Percentiles rank a stretch among this genome's conserved stretches.
Evolutionary conservation across 2,329 filamentous ascomycete species (phyloP).

Genomic region (Zasmidium cellare): DNA sequence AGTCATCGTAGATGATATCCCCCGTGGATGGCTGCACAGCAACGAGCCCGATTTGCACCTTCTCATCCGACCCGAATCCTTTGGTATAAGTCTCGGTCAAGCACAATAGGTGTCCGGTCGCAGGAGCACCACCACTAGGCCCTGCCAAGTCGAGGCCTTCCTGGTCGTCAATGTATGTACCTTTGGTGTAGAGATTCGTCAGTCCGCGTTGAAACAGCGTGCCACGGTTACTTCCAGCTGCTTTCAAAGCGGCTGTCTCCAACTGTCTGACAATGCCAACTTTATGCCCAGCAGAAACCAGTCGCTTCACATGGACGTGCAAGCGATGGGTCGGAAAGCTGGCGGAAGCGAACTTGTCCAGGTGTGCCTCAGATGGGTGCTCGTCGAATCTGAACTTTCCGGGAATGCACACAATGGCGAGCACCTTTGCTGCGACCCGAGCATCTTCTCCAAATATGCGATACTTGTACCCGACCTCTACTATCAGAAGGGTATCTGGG

Average conservation of each 20-base stretch:
- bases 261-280: constrained; percentile 93
- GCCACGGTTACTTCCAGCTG: constrained; percentile 90
- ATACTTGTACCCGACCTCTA: constrained; percentile 98
- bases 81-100: constrained; percentile 83
- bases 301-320: constrained; percentile 88
- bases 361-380: constrained; percentile 86
- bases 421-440: constrained; percentile 79
- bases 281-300: constrained; percentile 91
- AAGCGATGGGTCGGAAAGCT: constrained; percentile 92
- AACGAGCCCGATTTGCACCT: constrained; percentile 85
- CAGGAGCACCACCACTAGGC: constrained; percentile 55
- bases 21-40: constrained; percentile 95
- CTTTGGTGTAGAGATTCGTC: constrained; percentile 96
- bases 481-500: constrained; percentile 83
- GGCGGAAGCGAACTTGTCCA: constrained; percentile 89
- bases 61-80: constrained; percentile 83
- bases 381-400: constrained; percentile 95
- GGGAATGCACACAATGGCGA: constrained; percentile 94
- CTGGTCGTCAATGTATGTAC: constrained; percentile 92
- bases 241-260: constrained; percentile 93
- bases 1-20: constrained; percentile 92
- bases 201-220: constrained; percentile 88
- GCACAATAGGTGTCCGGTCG: constrained; percentile 87
- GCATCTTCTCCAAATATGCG: constrained; percentile 97
- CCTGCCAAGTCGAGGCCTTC: constrained; percentile 70